Evolutionary conservation across 129 eudicot genomes (phyloP).

Genomic region (Pseudognaphalium luteoalbum): DNA sequence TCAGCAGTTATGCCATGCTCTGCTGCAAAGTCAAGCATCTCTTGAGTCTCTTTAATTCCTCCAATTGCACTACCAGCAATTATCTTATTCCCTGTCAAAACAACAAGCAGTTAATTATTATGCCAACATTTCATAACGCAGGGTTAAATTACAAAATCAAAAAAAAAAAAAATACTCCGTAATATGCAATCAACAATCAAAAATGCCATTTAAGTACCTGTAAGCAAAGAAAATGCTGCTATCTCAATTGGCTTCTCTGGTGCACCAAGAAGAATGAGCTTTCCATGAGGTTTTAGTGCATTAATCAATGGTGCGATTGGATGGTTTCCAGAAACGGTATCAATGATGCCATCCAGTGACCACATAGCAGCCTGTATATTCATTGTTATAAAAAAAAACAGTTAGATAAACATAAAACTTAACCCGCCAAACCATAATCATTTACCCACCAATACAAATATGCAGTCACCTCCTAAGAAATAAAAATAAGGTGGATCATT

Average conservation of each 20-base stretch:
- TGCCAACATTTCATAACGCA: neutral
- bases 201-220: constrained; percentile 25
- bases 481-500: too few relatives aligned
- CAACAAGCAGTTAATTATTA: too few relatives aligned
- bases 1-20: constrained; percentile 50
- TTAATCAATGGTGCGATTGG: constrained; percentile 35
- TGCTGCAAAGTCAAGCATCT: constrained; percentile 68
- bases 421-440: too few relatives aligned
- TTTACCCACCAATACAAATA: too few relatives aligned
- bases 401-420: too few relatives aligned
- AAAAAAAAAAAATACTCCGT: too few relatives aligned
- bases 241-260: constrained; percentile 49
- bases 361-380: neutral
- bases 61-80: constrained; percentile 45
- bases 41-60: constrained; percentile 66
- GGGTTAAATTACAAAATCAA: neutral
- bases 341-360: neutral
- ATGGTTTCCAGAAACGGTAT: constrained; percentile 1
- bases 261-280: constrained; percentile 49
- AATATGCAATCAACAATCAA: neutral
- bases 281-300: constrained; percentile 46
- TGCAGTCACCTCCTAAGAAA: too few relatives aligned
- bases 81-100: constrained; percentile 41
- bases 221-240: constrained; percentile 43
- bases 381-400: too few relatives aligned